Percentiles rank a stretch among this genome's conserved stretches.
These are phyloP conservation scores for Suillus fuscotomentosus DNA, from an alignment of 768 basidiomycete species.

Conservation along the genomic window DNA sequence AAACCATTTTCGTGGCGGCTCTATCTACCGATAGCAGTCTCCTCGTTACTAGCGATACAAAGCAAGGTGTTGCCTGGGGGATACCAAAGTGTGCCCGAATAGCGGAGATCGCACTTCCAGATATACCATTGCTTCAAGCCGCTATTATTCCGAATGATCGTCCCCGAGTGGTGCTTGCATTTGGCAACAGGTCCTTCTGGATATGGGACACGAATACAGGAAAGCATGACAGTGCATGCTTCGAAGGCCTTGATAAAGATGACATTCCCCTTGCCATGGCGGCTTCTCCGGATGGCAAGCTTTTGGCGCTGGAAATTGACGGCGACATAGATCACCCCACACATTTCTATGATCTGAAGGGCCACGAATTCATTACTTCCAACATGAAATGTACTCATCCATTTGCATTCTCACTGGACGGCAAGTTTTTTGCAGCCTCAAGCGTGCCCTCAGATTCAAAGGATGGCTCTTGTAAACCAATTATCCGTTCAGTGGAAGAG, in stretches of 20 bases:
- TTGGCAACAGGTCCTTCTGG: slow-evolving; percentile 2
- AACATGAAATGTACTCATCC: not conserved
- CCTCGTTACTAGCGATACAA: not conserved
- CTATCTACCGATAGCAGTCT: not conserved
- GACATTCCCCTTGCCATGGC: not conserved
- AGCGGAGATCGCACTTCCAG: not conserved
- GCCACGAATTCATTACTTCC: not conserved
- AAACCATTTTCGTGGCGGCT: not conserved
- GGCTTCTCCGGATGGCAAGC: not conserved
- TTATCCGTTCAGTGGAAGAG: not conserved
- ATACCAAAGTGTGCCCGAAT: not conserved
- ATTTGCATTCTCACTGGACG: not conserved
- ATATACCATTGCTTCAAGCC: slow-evolving; percentile 1
- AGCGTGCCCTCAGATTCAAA: not conserved
- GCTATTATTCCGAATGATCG: not conserved
- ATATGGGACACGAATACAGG: not conserved
- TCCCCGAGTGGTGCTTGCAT: not conserved
- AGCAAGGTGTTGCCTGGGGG: not conserved
- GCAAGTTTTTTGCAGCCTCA: not conserved
- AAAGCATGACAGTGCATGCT: not conserved
- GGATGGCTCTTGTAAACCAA: not conserved
- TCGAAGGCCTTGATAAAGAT: not conserved
- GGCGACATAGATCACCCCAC: not conserved
- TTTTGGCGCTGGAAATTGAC: not conserved
- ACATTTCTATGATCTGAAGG: not conserved